Conservation (phyloP, 805 yeast species). For the Cyberlindnera euphorbiiphila region DNA sequence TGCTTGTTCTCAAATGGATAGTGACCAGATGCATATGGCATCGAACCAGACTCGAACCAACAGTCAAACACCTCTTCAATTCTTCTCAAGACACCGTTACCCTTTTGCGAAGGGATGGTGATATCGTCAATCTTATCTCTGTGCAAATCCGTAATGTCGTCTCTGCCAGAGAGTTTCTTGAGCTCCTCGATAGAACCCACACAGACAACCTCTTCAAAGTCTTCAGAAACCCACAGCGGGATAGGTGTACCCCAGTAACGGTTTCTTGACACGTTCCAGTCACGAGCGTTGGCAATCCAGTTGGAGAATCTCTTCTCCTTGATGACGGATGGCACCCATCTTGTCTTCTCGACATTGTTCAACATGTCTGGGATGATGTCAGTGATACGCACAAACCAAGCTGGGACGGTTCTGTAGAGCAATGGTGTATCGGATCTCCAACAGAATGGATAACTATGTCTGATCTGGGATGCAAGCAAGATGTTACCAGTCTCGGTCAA, state of each 20-base stretch:
- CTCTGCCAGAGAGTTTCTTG: conserved; percentile 75
- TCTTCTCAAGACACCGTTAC: conserved; percentile 85
- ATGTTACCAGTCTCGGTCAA: conserved; percentile 75
- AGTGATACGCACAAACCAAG: conserved; percentile 94
- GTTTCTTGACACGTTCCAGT: conserved; percentile 98
- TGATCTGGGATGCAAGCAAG: conserved; percentile 73
- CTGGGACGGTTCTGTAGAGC: conserved; percentile 93
- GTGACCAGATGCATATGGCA: conserved; percentile 97
- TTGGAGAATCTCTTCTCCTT: conserved; percentile 95
- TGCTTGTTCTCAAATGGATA: conserved; percentile 91
- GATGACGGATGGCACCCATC: conserved; percentile 91
- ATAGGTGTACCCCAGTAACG: conserved; percentile 99
- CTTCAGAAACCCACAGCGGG: conserved; percentile 97
- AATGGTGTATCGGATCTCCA: conserved; percentile 99
- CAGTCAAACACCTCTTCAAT: conserved; percentile 98
- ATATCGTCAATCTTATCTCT: conserved; percentile 89
- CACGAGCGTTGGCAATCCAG: conserved; percentile 99
- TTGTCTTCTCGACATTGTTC: conserved; percentile 76
- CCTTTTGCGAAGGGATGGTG: conserved; percentile 87
- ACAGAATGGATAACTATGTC: conserved; percentile 98
- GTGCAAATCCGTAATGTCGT: conserved; percentile 83
- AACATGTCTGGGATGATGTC: conserved; percentile 88
- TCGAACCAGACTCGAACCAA: conserved; percentile 99
- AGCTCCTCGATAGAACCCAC: conserved; percentile 88
- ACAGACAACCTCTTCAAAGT: conserved; percentile 87